Conservation (phyloP, 2,329 filamentous ascomycete genomes). For the Arthrobotrys sphaeroides region DNA sequence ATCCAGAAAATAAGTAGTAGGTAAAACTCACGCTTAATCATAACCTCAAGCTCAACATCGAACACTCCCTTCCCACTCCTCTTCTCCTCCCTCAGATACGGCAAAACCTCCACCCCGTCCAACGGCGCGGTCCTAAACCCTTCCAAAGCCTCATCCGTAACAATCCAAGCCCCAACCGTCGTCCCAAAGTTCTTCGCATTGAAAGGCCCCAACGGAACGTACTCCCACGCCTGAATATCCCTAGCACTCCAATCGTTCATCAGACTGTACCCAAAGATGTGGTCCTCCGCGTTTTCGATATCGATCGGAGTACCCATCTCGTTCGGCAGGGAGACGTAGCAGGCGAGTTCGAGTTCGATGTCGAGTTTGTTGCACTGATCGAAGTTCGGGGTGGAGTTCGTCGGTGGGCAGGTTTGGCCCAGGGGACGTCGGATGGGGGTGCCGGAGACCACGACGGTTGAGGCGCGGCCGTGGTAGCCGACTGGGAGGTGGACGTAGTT, state of each 20-base stretch:
- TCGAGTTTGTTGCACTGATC: conserved; percentile 74
- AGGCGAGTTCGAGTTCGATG: conserved; percentile 82
- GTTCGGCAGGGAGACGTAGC: conserved; percentile 74
- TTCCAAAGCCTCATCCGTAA: conserved; percentile 78
- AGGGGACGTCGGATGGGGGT: conserved; percentile 77
- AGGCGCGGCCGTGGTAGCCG: conserved; percentile 81
- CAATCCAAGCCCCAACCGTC: conserved; percentile 80
- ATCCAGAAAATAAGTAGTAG: conserved; percentile 34
- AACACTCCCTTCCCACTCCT: conserved; percentile 68
- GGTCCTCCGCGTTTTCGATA: conserved; percentile 72
- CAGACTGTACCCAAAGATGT: conserved; percentile 80
- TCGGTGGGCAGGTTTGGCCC: conserved; percentile 76
- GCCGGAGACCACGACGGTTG: conserved; percentile 77
- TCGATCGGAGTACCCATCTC: conserved; percentile 71
- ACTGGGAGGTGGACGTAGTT: conserved; percentile 85
- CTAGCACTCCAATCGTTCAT: conserved; percentile 85
- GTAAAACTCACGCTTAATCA: conserved; percentile 68
- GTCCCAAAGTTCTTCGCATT: conserved; percentile 85
- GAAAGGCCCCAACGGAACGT: conserved; percentile 82
- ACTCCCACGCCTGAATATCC: conserved; percentile 86
- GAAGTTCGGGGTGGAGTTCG: conserved; percentile 70
- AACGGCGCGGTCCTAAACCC: conserved; percentile 70
- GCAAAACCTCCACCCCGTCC: conserved; percentile 65
- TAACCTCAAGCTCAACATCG: conserved; percentile 75
- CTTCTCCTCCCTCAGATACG: conserved; percentile 72